Base-by-base conservation (phyloP, 441 rosid species). In the Biscutella laevigata region DNA sequence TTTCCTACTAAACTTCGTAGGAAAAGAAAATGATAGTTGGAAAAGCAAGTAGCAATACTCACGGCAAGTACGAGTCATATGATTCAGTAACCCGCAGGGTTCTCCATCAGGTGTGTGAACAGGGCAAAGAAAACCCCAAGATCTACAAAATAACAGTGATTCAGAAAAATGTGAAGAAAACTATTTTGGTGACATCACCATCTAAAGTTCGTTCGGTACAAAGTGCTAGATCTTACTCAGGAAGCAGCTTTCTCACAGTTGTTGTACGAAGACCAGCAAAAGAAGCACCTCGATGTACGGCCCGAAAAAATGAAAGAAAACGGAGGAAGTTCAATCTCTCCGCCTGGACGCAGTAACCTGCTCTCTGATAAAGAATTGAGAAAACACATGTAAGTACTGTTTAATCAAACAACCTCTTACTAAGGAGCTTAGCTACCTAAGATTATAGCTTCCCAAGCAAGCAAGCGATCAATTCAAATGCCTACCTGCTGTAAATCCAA, bases 121-220 rank as follows among this genome's bases (percentile, higher is more conserved):
- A 40, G 97, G 99, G 68, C 99, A 88, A 68, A 92, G 97, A 66
- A 88, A 92, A 50, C 99, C 99, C 97, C 97, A 92, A 29, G 99
- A 88, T 75, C 95, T 88, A 79, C 65, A 51, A 53, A 54, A 54
- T 16, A 34, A 47, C 19, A 48, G 35, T 28, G n/a, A 41, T 35
- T 35, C 51, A 52, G 46, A 41, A 40, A 44, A 66, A 21, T 37
- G 33, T 46, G 26, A 50, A 11, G 28, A 21, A 17, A 20, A 19
- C 21, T 44, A 41, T 26, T 34, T 12, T 35, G 25, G 35, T 17
- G 40, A 20, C 40, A 16, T 22, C 9, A 67, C 40, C 42, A 59
- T 22, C 40, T 59, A 21, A 30, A 39, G 45, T 36, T 45, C 8
- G 6, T 44, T 24, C 39, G 27, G 27, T 41, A 53, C 28, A 65